Conservation (phyloP, 2,329 filamentous ascomycete genomes). For the Colletotrichum abscissum region DNA sequence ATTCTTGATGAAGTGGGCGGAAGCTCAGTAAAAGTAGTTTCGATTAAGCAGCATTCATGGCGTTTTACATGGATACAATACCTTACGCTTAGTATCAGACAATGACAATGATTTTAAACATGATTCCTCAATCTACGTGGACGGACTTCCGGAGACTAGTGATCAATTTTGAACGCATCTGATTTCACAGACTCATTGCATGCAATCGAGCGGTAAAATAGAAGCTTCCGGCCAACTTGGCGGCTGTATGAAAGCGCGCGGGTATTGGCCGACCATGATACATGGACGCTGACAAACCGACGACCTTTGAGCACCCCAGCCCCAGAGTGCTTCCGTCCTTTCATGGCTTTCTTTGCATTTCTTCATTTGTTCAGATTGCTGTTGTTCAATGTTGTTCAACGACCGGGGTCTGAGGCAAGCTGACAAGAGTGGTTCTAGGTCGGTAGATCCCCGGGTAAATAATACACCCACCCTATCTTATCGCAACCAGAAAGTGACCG, state of each 20-base stretch:
- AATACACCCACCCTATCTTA: slow-evolving; percentile 25
- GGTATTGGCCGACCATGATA: not conserved
- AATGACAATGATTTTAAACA: slow-evolving; percentile 13
- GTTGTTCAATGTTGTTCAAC: not conserved
- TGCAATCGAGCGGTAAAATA: not conserved
- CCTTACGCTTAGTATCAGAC: slow-evolving; percentile 14
- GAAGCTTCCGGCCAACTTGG: not conserved
- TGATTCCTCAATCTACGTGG: not conserved
- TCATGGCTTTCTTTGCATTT: not conserved
- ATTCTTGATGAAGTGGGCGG: slow-evolving; percentile 25
- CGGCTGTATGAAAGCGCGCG: not conserved
- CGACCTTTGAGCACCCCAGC: not conserved
- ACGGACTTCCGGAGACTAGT: not conserved
- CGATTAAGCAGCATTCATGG: slow-evolving; percentile 34
- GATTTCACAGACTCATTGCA: not conserved
- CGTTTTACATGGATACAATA: slow-evolving; percentile 33
- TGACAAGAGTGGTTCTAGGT: not conserved
- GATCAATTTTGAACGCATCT: not conserved
- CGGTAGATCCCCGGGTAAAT: slow-evolving; percentile 31
- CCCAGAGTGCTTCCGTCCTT: not conserved
- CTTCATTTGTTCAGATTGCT: not conserved
- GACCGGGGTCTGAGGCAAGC: not conserved
- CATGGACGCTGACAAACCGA: not conserved
- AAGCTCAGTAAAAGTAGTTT: slow-evolving; percentile 34
- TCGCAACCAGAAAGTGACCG: slow-evolving; percentile 32